Evolutionary conservation across 2,329 filamentous ascomycete species (phyloP), one percentile per base, ranked within the genome.

Genomic region (Davidsoniella virescens): DNA sequence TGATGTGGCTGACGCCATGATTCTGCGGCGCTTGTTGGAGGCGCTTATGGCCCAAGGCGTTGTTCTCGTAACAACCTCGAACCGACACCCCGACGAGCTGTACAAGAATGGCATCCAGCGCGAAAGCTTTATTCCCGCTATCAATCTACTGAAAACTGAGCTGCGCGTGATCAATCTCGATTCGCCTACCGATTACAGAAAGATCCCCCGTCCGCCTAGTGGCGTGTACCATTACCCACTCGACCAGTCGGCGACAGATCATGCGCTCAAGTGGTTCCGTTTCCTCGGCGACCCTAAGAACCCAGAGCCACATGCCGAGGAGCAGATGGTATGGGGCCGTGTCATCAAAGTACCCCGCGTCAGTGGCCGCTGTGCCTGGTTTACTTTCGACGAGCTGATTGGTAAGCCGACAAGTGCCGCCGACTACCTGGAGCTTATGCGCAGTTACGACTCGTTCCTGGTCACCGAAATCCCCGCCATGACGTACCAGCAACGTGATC

Each of bases 101-200:
- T 98, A 98, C 72, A 94, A 92, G 65, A 98, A 98, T 63, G 92
- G 92, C 51, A 90, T 98, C 56, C 92, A 98, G 67, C 81, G 92
- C 53, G 82, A 94, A 57, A 94, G 86, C 5, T 98, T 98, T 63
- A 76, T 98, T 47, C 92, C 92, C 0, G 94, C 90, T 57, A 98
- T 98, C 61, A 82, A 88, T 55, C 80, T 98, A 3, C 78, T 98
- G 42, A 90, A 95, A 63, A 76, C 72, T 38, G 78, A 82, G 2
- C 75, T 98, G 7, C 80, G 84, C 49, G 86, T 96, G 44, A 84
- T 98, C 59, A 95, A 95, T 65, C 80, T 98, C 53, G 85, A 98
- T 68, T 94, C 87, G 2, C 80, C 82, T 4, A 98, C 88, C 37
- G 92, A 98, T 66, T 98, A 98, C 69, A 86, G 92, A 60, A 96